Evolutionary conservation across 768 basidiomycete genomes (phyloP).

Genomic region (Serendipita indica): DNA sequence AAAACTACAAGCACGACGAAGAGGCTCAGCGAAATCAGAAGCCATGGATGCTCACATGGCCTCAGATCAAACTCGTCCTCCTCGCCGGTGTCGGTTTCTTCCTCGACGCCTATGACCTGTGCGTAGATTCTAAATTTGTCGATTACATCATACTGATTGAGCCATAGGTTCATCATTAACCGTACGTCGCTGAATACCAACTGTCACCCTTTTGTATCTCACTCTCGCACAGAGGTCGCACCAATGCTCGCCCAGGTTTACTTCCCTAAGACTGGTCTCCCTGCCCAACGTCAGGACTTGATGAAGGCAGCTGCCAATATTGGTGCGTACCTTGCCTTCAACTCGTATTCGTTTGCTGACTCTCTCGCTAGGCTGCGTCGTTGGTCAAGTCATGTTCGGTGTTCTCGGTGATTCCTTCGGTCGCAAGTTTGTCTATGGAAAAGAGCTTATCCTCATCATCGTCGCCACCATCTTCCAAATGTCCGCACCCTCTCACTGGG

Average conservation of each 20-base stretch:
- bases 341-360: background rate
- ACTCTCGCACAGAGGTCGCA: constrained; percentile 24
- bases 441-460: constrained; percentile 55
- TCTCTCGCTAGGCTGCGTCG: constrained; percentile 35
- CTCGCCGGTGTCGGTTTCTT: constrained; percentile 60
- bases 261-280: constrained; percentile 38
- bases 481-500: constrained; percentile 45
- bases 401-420: constrained; percentile 53
- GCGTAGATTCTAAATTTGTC: constrained; percentile 52
- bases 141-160: background rate
- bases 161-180: constrained; percentile 6
- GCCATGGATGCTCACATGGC: constrained; percentile 27
- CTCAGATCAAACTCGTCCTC: constrained; percentile 45
- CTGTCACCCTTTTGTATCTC: background rate
- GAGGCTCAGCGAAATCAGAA: constrained; percentile 19
- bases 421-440: constrained; percentile 42
- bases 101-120: constrained; percentile 58
- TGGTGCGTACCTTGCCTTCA: constrained; percentile 17
- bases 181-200: background rate
- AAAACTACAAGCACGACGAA: constrained; percentile 24
- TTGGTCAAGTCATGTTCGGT: constrained; percentile 25
- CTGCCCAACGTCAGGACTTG: constrained; percentile 41
- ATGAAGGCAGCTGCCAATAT: constrained; percentile 58
- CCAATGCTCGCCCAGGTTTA: constrained; percentile 54
- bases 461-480: constrained; percentile 58